phyloP scores from a whole-genome alignment of 306 rosid genomes.

The Castanea sativa region DNA sequence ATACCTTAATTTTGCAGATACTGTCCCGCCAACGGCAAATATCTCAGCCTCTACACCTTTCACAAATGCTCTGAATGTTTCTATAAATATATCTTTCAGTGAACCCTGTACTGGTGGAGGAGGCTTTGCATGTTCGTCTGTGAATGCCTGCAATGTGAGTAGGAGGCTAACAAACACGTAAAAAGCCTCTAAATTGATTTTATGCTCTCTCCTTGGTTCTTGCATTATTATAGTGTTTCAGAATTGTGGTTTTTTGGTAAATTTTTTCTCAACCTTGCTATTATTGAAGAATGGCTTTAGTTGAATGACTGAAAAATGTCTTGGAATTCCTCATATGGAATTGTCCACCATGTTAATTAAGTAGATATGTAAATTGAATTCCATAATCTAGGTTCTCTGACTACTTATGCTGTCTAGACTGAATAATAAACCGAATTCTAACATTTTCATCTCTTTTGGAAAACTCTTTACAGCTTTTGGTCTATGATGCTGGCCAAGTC shows the following conservation, averaged over 20 bases:
- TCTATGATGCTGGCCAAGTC: constrained; percentile 84
- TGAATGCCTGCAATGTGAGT: constrained; percentile 88
- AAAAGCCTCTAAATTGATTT: neutral
- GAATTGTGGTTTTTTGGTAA: neutral
- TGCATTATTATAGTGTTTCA: neutral
- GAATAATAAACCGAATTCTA: constrained; percentile 8
- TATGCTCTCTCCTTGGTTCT: neutral
- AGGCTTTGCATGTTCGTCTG: constrained; percentile 68
- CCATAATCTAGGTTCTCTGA: neutral
- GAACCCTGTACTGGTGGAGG: constrained; percentile 69
- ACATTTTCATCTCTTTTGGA: constrained; percentile 8
- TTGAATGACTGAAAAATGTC: neutral
- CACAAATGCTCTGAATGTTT: constrained; percentile 63
- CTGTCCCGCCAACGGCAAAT: constrained; percentile 76
- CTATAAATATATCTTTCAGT: constrained; percentile 73
- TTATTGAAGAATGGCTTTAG: neutral
- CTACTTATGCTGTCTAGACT: neutral
- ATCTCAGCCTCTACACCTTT: constrained; percentile 53
- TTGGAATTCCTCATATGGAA: neutral
- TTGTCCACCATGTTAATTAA: neutral
- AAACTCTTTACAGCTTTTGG: constrained; percentile 63
- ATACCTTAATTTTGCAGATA: constrained; percentile 51
- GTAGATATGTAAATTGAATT: neutral
- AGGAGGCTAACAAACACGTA: constrained; percentile 24
- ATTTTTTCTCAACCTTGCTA: neutral